Conservation (phyloP, 768 basidiomycete species). For the Leccinum longicurvipes region DNA sequence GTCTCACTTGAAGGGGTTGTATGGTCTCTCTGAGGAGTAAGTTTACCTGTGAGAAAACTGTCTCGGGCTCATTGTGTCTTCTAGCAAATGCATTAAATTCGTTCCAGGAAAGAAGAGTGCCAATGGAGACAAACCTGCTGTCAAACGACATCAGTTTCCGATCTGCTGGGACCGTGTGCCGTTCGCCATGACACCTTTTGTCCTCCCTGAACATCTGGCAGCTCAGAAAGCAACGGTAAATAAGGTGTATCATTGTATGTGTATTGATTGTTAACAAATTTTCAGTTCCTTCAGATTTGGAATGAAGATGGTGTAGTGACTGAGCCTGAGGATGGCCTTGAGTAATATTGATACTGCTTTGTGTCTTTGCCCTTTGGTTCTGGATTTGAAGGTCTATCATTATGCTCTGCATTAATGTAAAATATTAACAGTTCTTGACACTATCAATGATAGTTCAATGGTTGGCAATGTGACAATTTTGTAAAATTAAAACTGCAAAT, state of each 20-base stretch:
- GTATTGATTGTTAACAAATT: constrained; percentile 1
- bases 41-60: constrained; percentile 25
- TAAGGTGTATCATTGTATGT: constrained; percentile 13
- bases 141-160: constrained; percentile 55
- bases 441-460: no score
- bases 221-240: constrained; percentile 64
- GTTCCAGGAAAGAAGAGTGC: constrained; percentile 86
- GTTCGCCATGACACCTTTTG: constrained; percentile 57
- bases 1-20: constrained; percentile 76
- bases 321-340: constrained; percentile 53
- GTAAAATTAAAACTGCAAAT: no score
- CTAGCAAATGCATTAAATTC: constrained; percentile 90
- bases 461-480: no score
- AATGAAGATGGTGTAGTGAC: constrained; percentile 73
- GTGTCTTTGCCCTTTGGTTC: background rate
- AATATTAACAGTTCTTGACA: no score
- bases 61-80: background rate
- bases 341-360: constrained; percentile 17
- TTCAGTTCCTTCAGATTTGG: constrained; percentile 74
- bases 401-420: constrained; percentile 29
- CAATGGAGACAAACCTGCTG: constrained; percentile 77
- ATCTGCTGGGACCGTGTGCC: constrained; percentile 75
- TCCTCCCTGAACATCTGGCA: constrained; percentile 58
- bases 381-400: constrained; percentile 21
- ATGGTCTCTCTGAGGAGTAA: constrained; percentile 89